Conservation (phyloP, 129 eudicot genomes). For the Sambucus nigra region DNA sequence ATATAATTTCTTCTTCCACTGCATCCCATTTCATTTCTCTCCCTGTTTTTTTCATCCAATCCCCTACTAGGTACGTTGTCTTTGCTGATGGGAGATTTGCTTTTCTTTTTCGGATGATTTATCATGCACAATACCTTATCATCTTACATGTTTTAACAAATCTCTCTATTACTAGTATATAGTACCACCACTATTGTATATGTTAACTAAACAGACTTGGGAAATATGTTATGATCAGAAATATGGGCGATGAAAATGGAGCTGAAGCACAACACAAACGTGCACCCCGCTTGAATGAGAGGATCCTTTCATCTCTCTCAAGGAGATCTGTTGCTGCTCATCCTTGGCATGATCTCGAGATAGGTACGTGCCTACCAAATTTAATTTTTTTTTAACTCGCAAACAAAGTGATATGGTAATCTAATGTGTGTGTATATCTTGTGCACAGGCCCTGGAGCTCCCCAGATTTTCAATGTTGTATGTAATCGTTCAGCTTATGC, state of each 20-base stretch:
- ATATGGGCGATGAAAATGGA: constrained; percentile 26
- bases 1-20: background rate
- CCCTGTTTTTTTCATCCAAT: background rate
- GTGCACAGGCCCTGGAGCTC: constrained; percentile 73
- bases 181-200: too few species aligned
- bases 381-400: background rate
- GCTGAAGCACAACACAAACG: constrained; percentile 16
- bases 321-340: constrained; percentile 96
- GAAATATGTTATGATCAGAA: too few species aligned
- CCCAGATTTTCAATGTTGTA: constrained; percentile 62
- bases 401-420: background rate
- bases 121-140: too few species aligned
- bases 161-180: too few species aligned
- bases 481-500: constrained; percentile 5
- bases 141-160: too few species aligned
- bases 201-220: too few species aligned
- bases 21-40: background rate
- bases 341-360: constrained; percentile 97
- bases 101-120: too few species aligned
- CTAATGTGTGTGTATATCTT: background rate
- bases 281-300: constrained; percentile 63
- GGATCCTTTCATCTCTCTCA: constrained; percentile 80
- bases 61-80: background rate
- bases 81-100: too few species aligned
- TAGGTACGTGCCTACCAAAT: constrained; percentile 29